Evolutionary conservation across 2,329 filamentous ascomycete genomes (phyloP).

Genomic region (Byssothecium circinans): DNA sequence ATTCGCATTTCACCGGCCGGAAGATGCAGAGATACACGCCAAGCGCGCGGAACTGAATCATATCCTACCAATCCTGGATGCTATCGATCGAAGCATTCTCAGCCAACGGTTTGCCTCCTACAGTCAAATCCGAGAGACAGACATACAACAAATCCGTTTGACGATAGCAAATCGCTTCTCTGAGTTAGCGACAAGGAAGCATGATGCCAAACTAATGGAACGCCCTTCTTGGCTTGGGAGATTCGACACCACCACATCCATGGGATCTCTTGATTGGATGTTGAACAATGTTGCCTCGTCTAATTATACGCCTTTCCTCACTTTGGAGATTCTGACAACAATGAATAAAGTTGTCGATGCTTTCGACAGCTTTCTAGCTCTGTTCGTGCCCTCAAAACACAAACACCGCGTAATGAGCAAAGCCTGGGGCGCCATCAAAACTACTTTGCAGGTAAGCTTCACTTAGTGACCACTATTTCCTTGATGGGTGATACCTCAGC

Average conservation of each 20-base stretch:
- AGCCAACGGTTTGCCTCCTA: not conserved
- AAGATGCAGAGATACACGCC: not conserved
- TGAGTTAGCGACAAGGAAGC: not conserved
- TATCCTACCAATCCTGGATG: constrained; percentile 1
- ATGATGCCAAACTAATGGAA: not conserved
- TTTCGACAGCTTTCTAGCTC: not conserved
- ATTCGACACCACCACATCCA: not conserved
- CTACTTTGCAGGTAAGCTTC: not conserved
- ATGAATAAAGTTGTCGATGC: not conserved
- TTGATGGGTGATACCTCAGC: too few relatives aligned
- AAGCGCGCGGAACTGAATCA: not conserved
- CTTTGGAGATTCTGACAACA: not conserved
- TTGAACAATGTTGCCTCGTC: not conserved
- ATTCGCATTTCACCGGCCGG: not conserved
- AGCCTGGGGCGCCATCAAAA: not conserved
- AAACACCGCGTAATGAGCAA: not conserved
- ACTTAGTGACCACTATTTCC: not conserved
- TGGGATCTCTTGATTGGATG: not conserved
- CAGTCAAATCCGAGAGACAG: not conserved
- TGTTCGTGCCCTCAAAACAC: not conserved
- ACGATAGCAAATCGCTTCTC: not conserved
- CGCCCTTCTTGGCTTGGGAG: not conserved
- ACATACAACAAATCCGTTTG: not conserved
- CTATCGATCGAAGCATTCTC: constrained; percentile 1
- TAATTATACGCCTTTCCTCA: not conserved